Base-by-base conservation (phyloP, 2,329 filamentous ascomycete genomes). In the Hypomyces perniciosus region DNA sequence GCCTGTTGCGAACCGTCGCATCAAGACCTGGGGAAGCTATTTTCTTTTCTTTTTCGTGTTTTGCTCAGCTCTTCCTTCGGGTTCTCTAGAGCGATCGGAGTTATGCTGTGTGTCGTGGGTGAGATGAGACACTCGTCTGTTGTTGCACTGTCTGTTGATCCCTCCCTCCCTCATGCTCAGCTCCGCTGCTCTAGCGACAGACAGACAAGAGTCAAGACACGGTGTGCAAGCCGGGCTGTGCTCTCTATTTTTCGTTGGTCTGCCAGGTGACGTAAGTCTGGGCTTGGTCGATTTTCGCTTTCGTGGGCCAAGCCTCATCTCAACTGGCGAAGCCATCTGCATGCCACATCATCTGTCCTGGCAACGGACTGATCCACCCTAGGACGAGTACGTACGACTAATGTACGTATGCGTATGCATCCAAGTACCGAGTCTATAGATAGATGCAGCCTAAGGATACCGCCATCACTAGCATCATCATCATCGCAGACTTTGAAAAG, bases 331-430 rank as follows among this genome's bases (percentile, higher is more conserved):
- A 29, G 34, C 29, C 35, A 8, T 30, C 30, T 45, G 48, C 48
- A 40, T 44, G 48, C 48, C 48, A 50, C 48, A 45, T 50, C 48
- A 50, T 50, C 48, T 41, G 27, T 42, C 29, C 44, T 50, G 48
- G 13, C 10, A 20, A 20, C 20, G 34, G 47, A n/a, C 29, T 50
- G 33, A 42, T 50, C 20, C 20, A 20, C 20, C 20, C 20, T 20
- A 20, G 3, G 2, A 20, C 20, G 20, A 20, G 20, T 20, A 20
- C 20, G 20, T 20, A 20, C 20, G 20, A 20, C 20, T 20, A 20
- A 20, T 20, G 20, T 20, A 20, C 20, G 20, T 20, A 20, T 20
- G 20, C 20, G 20, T 20, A 20, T 20, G 20, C 20, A 20, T 20
- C 20, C 20, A 20, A 20, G 20, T 20, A 20, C 20, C 20, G 20